Conservation (phyloP, 1,284 basidiomycete genomes). For the Phenoliferia sp. region DNA sequence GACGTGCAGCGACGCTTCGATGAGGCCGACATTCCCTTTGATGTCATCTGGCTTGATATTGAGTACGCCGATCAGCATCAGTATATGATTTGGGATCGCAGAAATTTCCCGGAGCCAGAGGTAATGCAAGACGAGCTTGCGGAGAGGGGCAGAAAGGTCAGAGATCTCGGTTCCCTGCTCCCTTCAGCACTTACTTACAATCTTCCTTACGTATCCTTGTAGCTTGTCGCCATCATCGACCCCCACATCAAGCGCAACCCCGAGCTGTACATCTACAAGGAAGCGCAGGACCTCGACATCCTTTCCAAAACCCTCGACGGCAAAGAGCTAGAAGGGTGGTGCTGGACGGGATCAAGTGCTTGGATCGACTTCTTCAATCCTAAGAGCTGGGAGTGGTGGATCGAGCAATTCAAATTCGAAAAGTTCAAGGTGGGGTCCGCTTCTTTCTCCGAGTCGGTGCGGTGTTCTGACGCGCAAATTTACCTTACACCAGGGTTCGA, state of each 20-base stretch:
- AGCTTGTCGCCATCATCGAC: conserved; percentile 97
- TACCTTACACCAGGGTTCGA: conserved; percentile 45
- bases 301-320: conserved; percentile 78
- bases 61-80: conserved; percentile 84
- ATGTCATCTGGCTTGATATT: conserved; percentile 98
- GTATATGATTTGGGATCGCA: conserved; percentile 95
- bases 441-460: too few relatives aligned
- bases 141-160: conserved; percentile 75
- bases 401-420: conserved; percentile 65
- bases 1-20: conserved; percentile 85
- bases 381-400: conserved; percentile 86
- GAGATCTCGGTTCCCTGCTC: too few relatives aligned
- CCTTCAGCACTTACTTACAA: not conserved
- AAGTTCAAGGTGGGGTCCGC: conserved; percentile 47
- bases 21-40: conserved; percentile 88
- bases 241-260: conserved; percentile 86
- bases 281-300: conserved; percentile 72
- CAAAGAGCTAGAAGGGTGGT: conserved; percentile 91
- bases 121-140: conserved; percentile 89
- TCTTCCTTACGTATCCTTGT: not conserved
- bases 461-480: not conserved
- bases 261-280: conserved; percentile 77
- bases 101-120: conserved; percentile 86
- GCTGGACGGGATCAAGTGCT: conserved; percentile 90
- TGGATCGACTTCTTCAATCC: conserved; percentile 99